Evolutionary conservation across 805 yeast species (phyloP), one percentile per base, ranked within the genome.

Genomic region (Jamesozyma gamospora): DNA sequence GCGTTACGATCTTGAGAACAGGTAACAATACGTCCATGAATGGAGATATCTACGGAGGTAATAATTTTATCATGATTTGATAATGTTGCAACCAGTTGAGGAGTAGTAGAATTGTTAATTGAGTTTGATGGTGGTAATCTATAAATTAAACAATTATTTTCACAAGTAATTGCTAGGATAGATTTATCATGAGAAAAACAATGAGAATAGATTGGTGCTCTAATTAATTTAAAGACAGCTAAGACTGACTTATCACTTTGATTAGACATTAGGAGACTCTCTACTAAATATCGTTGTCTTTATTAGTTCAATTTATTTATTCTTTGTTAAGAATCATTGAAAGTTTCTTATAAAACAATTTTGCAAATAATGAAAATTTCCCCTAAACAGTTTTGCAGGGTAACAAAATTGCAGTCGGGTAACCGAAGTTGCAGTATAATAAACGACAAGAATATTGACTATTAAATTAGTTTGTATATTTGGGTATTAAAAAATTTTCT

Each of bases 1-100:
- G 97, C 97, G 53, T 92, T 92, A 63, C 99, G 75, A 63, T 92
- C 99, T 65, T 92, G 97, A 9, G 97, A 87, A 59, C 96, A 87
- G 26, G 97, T 92, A 54, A 92, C 92, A 50, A 92, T 86, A 59
- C 82, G 79, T 35, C 96, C 96, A 49, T 83, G 85, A 28, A 71
- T 64, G 29, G 95, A 82, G 52, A 94, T 79, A 60, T 92, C 99
- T 30, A 92, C 85, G 0, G 96, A 88, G 13, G 98, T 92, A 35
- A 92, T 88, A 3, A 88, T 77, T 61, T 90, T 88, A 62, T 90
- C 96, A 60, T 90, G 97, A 48, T 86, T 94, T 34, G 71, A 65
- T 53, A 90, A 72, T 4, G 72, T 71, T 13, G 92, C 71, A 41
- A 84, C 64, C 43, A 82, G 68, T 42, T 67, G 66, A 17, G 94